Conservation (phyloP, 176 grass and related monocot species). For the Cymbopogon citratus region DNA sequence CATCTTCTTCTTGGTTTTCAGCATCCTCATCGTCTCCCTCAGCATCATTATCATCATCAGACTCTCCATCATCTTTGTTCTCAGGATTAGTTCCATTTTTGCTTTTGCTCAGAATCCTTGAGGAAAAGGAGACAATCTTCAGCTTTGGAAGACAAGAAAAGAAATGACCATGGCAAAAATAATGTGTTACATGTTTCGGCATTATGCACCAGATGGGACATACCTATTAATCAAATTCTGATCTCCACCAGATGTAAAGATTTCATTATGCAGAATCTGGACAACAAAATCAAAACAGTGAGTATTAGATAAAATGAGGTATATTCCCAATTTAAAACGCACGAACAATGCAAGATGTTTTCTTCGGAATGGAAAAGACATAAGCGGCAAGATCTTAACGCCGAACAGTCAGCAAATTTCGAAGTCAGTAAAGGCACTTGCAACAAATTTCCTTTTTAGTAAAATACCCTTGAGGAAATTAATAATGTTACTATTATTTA, state of each 20-base stretch:
- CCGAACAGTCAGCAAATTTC: neutral
- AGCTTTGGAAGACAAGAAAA: neutral
- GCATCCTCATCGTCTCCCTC: constrained; percentile 35
- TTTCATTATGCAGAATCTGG: constrained; percentile 22
- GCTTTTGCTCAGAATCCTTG: constrained; percentile 30
- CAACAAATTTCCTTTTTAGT: neutral
- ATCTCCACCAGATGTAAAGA: constrained; percentile 13
- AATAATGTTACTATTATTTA: neutral
- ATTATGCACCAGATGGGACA: neutral
- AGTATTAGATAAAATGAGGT: neutral
- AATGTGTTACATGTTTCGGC: neutral
- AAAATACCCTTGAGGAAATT: neutral
- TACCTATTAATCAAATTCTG: constrained; percentile 36
- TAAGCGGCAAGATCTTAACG: neutral
- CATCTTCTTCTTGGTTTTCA: constrained; percentile 28
- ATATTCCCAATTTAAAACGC: neutral
- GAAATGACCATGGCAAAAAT: neutral
- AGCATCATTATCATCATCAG: constrained; percentile 41
- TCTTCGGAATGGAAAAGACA: neutral
- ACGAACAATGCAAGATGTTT: neutral
- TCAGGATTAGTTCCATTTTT: constrained; percentile 26
- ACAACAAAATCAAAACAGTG: neutral
- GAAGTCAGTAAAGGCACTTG: neutral
- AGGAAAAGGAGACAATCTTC: neutral
- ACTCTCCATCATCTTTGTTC: constrained; percentile 51